Percentiles rank a stretch among this genome's conserved stretches.
Conservation (phyloP, 345 rosid species). For the Fremontodendron californicum region DNA sequence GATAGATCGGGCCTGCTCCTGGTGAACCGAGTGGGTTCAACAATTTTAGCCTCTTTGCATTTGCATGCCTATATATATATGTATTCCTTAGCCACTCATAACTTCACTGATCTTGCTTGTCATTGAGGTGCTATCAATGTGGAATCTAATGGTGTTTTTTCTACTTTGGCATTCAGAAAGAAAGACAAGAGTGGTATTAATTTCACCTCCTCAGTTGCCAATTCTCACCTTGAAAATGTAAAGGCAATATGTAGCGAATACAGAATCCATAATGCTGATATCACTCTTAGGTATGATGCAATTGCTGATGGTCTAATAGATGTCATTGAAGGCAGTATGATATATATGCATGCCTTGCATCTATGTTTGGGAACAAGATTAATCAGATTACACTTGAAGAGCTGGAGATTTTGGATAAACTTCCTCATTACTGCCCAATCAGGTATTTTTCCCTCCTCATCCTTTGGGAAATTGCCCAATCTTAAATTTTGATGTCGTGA, state of each 20-base stretch:
- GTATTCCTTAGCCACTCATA: background rate
- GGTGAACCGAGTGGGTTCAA: no score
- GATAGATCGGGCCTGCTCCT: no score
- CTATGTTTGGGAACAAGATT: conserved; percentile 85
- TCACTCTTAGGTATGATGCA: conserved; percentile 88
- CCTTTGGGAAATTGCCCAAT: background rate
- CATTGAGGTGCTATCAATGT: background rate
- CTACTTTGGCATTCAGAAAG: conserved; percentile 85
- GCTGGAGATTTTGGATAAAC: conserved; percentile 89
- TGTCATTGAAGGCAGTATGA: conserved; percentile 93
- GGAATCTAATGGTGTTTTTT: background rate
- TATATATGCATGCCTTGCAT: conserved; percentile 96
- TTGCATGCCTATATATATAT: background rate
- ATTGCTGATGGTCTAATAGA: conserved; percentile 98
- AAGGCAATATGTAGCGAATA: conserved; percentile 97
- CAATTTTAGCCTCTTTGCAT: background rate
- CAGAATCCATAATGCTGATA: conserved; percentile 90
- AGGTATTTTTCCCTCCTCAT: conserved; percentile 40
- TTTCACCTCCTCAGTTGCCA: conserved; percentile 75
- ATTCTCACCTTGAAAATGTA: conserved; percentile 78
- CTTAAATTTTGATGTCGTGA: background rate
- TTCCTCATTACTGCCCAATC: conserved; percentile 97
- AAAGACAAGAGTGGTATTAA: conserved; percentile 97
- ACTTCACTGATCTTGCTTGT: background rate
- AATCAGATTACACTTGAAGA: conserved; percentile 95